Base-by-base conservation (phyloP, 306 rosid genomes). In the Pterocarpus macrocarpus region DNA sequence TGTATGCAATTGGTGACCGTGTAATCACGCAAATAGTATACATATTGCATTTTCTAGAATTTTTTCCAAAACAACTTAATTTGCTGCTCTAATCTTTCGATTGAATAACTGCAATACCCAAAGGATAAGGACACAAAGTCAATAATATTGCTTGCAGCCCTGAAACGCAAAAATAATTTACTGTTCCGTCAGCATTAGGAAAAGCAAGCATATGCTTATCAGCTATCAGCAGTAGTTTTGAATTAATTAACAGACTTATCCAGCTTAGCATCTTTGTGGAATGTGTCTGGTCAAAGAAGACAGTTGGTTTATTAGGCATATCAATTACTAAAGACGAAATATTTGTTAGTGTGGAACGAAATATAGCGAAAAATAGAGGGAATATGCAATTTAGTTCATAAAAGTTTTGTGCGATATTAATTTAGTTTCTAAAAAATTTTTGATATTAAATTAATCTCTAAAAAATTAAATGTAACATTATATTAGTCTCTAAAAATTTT, bases 131-230 rank as follows among this genome's bases (percentile, higher is more conserved):
- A 28, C 81, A 17, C n/a, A 16, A 15, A 50, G 39, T 28, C 28
- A 22, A 22, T 22, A 22, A 22, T 22, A 22, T 22, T 22, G 28
- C 16, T 30, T 64, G 64, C 72, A 34, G 15, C 81, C 57, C 35
- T 13, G 47, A 5, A 64, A 49, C 53, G 38, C 14, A 76, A 35
- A 30, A 10, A 78, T 39, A 15, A 57, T 13, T 22, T n/a, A 34
- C 13, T 11, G 69, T 78, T 69, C 28, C 13, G 13, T 41, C 69
- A 68, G 30, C 39, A n/a, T 68, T 65, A 36, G 38, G 52, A 62
- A 76, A 76, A 44, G 69, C 63, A 76, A 64, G 66, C 57, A 38
- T 78, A 55, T 66, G 17, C 45, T 57, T 28, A 49, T n/a, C 28
- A 22, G 28, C 28, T 17, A 63, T 44, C 30, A 67, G 56, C 8